These are phyloP conservation scores for Penicillium sp. DNA, from an alignment of 2,329 filamentous ascomycete genomes.

Conservation along the genomic window DNA sequence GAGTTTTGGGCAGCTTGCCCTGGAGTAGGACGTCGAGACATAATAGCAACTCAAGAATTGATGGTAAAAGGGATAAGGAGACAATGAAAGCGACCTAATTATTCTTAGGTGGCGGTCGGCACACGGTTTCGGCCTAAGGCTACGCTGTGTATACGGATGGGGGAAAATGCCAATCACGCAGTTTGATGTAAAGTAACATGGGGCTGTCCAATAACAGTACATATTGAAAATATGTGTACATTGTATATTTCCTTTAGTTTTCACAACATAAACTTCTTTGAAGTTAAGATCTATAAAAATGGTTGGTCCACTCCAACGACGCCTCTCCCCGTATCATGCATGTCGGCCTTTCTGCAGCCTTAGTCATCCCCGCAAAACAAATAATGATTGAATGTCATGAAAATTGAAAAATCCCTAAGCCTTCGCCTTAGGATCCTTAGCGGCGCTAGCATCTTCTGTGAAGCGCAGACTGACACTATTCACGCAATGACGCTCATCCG, in stretches of 20 bases:
- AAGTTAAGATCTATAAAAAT: neutral
- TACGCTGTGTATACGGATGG: slow-evolving; percentile 19
- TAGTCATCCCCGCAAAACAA: slow-evolving; percentile 2
- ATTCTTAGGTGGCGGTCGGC: slow-evolving; percentile 32
- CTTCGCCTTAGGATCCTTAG: slow-evolving; percentile 27
- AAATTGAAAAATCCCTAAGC: slow-evolving; percentile 13
- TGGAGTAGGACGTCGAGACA: slow-evolving; percentile 60
- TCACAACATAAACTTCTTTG: neutral
- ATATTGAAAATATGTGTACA: neutral
- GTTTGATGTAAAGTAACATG: slow-evolving; percentile 12
- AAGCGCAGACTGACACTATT: slow-evolving; percentile 92
- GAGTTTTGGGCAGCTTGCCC: slow-evolving; percentile 92
- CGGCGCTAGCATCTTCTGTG: slow-evolving; percentile 57
- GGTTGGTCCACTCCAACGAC: slow-evolving; percentile 8
- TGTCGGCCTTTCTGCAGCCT: slow-evolving; percentile 3
- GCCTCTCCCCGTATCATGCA: slow-evolving; percentile 5
- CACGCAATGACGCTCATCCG: slow-evolving; percentile 95
- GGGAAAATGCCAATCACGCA: slow-evolving; percentile 25
- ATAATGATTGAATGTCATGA: neutral
- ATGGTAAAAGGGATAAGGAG: slow-evolving; percentile 17
- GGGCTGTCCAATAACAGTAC: neutral
- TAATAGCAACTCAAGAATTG: slow-evolving; percentile 19
- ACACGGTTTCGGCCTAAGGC: slow-evolving; percentile 27
- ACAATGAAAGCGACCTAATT: slow-evolving; percentile 22
- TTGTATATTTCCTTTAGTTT: neutral